Conservation (phyloP, 805 yeast genomes). For the Wickerhamomyces canadensis region DNA sequence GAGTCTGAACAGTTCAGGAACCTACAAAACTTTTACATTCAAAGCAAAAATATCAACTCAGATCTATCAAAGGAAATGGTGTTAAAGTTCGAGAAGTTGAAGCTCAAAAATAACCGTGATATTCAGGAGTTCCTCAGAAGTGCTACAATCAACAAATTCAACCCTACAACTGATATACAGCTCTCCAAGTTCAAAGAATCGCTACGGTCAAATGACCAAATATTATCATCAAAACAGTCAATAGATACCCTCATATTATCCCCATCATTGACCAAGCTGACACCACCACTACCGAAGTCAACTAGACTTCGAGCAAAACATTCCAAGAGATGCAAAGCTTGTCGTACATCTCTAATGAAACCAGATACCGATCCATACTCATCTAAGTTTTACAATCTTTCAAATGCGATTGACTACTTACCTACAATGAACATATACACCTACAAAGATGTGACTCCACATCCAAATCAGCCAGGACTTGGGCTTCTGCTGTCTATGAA, state of each 20-base stretch:
- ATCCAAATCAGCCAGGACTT: background rate
- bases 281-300: conserved; percentile 10
- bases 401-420: conserved; percentile 22
- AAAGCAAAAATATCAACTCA: conserved; percentile 8
- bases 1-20: conserved; percentile 10
- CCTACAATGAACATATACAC: conserved; percentile 12
- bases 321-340: conserved; percentile 24
- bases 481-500: conserved; percentile 9
- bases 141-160: conserved; percentile 6
- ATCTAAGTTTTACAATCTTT: conserved; percentile 22
- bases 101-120: conserved; percentile 4
- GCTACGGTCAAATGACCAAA: background rate
- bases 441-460: conserved; percentile 2
- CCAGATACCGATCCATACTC: conserved; percentile 23
- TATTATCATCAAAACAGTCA: conserved; percentile 4
- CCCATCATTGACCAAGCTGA: background rate
- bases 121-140: conserved; percentile 14
- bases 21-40: conserved; percentile 17
- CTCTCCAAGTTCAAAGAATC: background rate
- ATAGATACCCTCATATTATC: background rate
- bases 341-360: conserved; percentile 22
- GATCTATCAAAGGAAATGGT: conserved; percentile 10
- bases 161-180: conserved; percentile 1
- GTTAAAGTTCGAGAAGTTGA: conserved; percentile 13
- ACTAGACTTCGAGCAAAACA: conserved; percentile 17